phyloP scores from a whole-genome alignment of 805 yeast species.

The Zygosaccharomyces rouxii region DNA sequence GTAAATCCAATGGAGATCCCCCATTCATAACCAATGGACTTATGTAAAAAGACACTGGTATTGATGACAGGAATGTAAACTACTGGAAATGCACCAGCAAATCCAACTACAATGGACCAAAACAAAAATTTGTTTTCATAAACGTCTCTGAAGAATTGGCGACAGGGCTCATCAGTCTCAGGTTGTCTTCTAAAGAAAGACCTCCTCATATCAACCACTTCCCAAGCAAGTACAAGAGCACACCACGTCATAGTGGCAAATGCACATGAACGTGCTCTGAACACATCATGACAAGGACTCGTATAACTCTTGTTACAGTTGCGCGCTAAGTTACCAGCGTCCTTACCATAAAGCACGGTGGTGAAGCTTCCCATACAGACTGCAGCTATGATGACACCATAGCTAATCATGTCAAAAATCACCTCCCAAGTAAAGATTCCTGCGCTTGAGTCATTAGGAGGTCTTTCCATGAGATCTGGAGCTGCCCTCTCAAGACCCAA shows the following conservation, averaged over 20 bases:
- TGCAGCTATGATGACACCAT: slow-evolving; percentile 70
- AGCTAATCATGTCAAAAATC: slow-evolving; percentile 61
- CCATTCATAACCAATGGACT: slow-evolving; percentile 74
- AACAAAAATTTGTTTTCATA: slow-evolving; percentile 74
- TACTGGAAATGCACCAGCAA: slow-evolving; percentile 70
- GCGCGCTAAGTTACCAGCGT: slow-evolving; percentile 59
- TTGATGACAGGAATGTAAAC: slow-evolving; percentile 88
- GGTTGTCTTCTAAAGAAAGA: slow-evolving; percentile 72
- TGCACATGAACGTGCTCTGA: slow-evolving; percentile 69
- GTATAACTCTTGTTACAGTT: slow-evolving; percentile 54
- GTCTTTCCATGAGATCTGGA: slow-evolving; percentile 88
- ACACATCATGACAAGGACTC: slow-evolving; percentile 55
- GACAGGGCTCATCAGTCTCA: slow-evolving; percentile 54
- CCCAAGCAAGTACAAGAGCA: slow-evolving; percentile 79
- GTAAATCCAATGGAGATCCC: slow-evolving; percentile 63
- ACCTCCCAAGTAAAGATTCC: slow-evolving; percentile 73
- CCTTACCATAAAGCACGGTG: slow-evolving; percentile 61
- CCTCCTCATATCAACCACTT: slow-evolving; percentile 65
- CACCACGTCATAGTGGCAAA: slow-evolving; percentile 86
- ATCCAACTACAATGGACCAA: slow-evolving; percentile 74
- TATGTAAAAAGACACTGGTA: slow-evolving; percentile 66
- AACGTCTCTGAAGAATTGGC: slow-evolving; percentile 57
- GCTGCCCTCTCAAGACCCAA: slow-evolving; percentile 96
- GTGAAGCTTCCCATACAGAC: slow-evolving; percentile 65
- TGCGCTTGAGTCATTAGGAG: slow-evolving; percentile 84